phyloP scores from a whole-genome alignment of 2,329 filamentous ascomycete genomes.

The Trichoderma brevicompactum region DNA sequence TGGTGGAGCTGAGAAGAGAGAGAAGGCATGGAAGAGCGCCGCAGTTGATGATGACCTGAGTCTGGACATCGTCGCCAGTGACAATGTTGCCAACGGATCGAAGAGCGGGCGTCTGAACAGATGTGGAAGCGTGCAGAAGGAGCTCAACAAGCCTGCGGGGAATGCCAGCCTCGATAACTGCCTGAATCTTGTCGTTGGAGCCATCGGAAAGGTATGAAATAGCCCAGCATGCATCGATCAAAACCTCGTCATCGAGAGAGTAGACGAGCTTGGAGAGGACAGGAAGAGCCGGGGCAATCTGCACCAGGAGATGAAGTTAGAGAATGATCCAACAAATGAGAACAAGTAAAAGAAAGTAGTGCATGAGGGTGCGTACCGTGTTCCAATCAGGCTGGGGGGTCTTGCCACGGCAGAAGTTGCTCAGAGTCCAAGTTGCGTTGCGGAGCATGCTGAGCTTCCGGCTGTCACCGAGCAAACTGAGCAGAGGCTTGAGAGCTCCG shows the following conservation, averaged over 20 bases:
- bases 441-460: conserved; percentile 99
- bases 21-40: conserved; percentile 90
- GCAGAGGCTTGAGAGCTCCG: conserved; percentile 86
- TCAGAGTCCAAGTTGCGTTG: conserved; percentile 98
- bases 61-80: conserved; percentile 97
- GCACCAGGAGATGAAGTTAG: conserved; percentile 31
- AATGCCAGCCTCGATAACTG: conserved; percentile 97
- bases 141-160: conserved; percentile 95
- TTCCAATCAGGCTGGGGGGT: conserved; percentile 98
- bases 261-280: conserved; percentile 97
- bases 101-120: conserved; percentile 95
- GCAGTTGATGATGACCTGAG: conserved; percentile 99
- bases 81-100: conserved; percentile 99
- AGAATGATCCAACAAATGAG: background rate
- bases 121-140: conserved; percentile 97
- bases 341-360: too few relatives aligned
- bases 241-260: conserved; percentile 95
- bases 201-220: conserved; percentile 98
- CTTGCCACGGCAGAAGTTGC: conserved; percentile 99
- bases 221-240: conserved; percentile 99
- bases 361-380: conserved; percentile 66
- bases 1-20: conserved; percentile 91
- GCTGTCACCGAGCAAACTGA: conserved; percentile 90
- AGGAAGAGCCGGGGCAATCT: conserved; percentile 94
- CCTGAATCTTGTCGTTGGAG: conserved; percentile 98